Conservation (phyloP, 208 protist genomes). For the Leishmania amazonensis region DNA sequence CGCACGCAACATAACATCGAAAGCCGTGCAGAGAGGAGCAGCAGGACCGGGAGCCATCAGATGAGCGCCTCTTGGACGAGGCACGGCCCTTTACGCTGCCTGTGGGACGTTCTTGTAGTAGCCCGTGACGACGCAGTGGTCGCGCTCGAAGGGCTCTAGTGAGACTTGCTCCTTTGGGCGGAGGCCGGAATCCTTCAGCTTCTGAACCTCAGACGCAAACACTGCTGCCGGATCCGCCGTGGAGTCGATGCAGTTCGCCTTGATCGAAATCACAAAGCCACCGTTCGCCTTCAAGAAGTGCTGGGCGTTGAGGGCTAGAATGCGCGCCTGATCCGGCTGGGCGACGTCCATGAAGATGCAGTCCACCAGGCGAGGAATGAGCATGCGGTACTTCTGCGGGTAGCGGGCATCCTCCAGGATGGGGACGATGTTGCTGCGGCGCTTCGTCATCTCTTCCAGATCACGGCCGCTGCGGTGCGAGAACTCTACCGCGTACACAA, state of each 20-base stretch:
- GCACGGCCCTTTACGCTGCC: slow-evolving; percentile 22
- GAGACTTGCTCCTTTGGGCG: slow-evolving; percentile 98
- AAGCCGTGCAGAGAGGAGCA: not conserved
- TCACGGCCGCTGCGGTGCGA: slow-evolving; percentile 99
- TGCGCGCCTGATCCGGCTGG: slow-evolving; percentile 99
- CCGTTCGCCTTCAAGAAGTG: slow-evolving; percentile 99
- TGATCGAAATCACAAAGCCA: slow-evolving; percentile 99
- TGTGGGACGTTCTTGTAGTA: slow-evolving; percentile 80
- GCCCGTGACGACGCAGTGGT: slow-evolving; percentile 98
- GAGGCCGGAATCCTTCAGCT: slow-evolving; percentile 96
- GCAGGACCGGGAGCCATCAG: not conserved
- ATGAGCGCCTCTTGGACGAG: not conserved
- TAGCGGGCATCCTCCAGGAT: slow-evolving; percentile 99
- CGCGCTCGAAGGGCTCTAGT: slow-evolving; percentile 99
- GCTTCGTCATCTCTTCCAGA: slow-evolving; percentile 99
- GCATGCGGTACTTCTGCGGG: slow-evolving; percentile 99
- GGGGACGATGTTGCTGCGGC: slow-evolving; percentile 99
- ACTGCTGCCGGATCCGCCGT: slow-evolving; percentile 96
- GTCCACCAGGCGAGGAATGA: slow-evolving; percentile 99
- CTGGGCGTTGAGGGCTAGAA: slow-evolving; percentile 99
- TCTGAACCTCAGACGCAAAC: slow-evolving; percentile 97
- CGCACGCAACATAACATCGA: not conserved
- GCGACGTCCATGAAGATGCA: slow-evolving; percentile 99
- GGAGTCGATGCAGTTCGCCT: slow-evolving; percentile 99
- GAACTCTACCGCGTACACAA: slow-evolving; percentile 99